Evolutionary conservation across 352 stramenopile genomes (phyloP), one percentile per base, ranked within the genome.

Genomic region (Globisporangium megalacanthum): DNA sequence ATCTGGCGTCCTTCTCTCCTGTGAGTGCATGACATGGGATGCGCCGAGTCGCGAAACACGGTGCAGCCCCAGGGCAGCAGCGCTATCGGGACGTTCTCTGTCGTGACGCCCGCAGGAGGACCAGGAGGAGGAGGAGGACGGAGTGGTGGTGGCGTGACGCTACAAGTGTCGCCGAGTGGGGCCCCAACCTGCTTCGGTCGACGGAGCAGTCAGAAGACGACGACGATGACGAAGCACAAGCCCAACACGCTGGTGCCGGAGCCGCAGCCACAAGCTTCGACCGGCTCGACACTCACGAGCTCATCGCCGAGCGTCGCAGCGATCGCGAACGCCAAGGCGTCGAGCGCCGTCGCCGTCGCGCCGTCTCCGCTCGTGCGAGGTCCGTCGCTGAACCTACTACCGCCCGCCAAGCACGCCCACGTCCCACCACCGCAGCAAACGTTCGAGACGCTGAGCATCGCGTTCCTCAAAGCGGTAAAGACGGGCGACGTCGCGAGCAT

Each of bases 401-500:
- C 61, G 9, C 35, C 48, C 7, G 9, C 6, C 2, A 37, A 60
- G 25, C 52, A 61, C 65, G 29, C 52, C 52, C 19, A 60, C 20
- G 33, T 31, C 69, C 15, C 25, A 60, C 17, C 53, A 63, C 20
- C 48, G 72, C 25, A 29, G 25, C 25, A 29, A 36, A 72, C 29
- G 49, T 58, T 68, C 54, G 79, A 83, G 22, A 72, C 84, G 41
- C 68, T 89, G 15, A 68, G 65, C 5, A 77, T 77, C n/a, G 67
- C 80, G 33, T 79, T 89, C 56, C 66, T 89, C 37, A 87, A 89
- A 45, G 72, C 76, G 20, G 79, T 86, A 33, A 89, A 89, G 57
- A 73, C 66, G 49, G 79, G 79, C 42, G 73, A 85, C 58, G 60
- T 79, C 17, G 19, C 52, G 20, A 36, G 56, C 35, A 79, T 89